Evolutionary conservation across 1,139 yeast genomes (phyloP), one percentile per base, ranked within the genome.

Genomic region (Zygosaccharomyces pseudobailii): DNA sequence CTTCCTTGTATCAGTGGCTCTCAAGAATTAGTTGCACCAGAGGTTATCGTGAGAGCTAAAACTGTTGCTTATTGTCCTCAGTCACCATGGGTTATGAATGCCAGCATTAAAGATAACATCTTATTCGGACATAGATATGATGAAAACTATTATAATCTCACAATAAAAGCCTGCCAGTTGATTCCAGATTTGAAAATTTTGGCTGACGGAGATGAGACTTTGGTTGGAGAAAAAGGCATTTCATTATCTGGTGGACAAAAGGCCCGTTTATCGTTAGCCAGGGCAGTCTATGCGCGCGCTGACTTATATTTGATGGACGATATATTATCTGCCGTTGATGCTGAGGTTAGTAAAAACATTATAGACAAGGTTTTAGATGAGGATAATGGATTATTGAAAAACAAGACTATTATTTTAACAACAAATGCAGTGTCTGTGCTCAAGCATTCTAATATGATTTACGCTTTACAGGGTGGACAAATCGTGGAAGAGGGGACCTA

Each of bases 201-300:
- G 45, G 89, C 95, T 0, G 87, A 86, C 63, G 92, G 94, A 20
- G 96, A 87, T 62, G 78, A 73, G 43, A 87, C 96, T 1, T 79
- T 84, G 55, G 95, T 88, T 47, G 96, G 96, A 45, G 96, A 88
- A 66, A 85, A 87, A 61, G 96, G 96, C 47, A 87, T 88, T 45
- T 82, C 95, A 2, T 73, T 88, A 46, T 84, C 94, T 20, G 96
- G 96, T 43, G 96, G 96, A 21, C 96, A 88, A 66, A 88, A 87
- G 70, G 95, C 96, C 0, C 78, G 96, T 61, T 75, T 88, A 28
- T 79, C 92, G 8, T 72, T 88, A 46, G 96, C 96, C 0, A 77
- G 96, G 60, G 95, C 96, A 2, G 94, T 88, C 2, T 88, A 87
- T 61, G 76, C 94, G 5, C 74, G 95, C 46, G 86, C 95, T 0